A percentile compares a stretch with the other conserved stretches of the same genome.
Evolutionary conservation across 495 filamentous ascomycete species (phyloP).

Genomic region (Wilcoxina mikolae): DNA sequence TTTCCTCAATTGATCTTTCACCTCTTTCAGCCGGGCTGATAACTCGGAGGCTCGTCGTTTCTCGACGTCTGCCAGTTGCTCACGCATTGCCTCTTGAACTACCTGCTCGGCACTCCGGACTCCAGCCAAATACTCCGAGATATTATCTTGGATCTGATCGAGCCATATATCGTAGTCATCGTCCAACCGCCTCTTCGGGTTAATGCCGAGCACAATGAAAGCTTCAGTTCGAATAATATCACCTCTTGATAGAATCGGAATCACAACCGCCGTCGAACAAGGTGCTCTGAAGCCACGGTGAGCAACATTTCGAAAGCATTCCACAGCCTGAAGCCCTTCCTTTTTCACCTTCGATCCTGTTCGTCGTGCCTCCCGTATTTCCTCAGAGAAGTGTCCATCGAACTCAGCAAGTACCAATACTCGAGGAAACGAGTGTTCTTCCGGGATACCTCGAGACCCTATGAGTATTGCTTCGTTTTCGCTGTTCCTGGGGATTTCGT

Average conservation of each 20-base stretch:
- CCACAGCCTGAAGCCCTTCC: neutral
- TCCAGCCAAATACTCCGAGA: conserved; percentile 15
- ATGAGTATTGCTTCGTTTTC: neutral
- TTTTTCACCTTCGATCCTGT: neutral
- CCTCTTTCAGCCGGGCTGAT: neutral
- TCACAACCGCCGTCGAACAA: conserved; percentile 14
- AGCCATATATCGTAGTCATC: conserved; percentile 17
- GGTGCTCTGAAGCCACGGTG: conserved; percentile 18
- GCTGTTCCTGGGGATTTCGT: neutral
- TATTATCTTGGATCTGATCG: conserved; percentile 18
- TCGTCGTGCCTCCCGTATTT: neutral
- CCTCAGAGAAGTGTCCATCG: neutral
- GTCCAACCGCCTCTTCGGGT: conserved; percentile 19
- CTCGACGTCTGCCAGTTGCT: conserved; percentile 4
- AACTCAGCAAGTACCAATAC: neutral
- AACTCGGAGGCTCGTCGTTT: conserved; percentile 4
- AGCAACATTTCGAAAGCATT: neutral
- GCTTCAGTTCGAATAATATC: conserved; percentile 4
- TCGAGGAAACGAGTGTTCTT: neutral
- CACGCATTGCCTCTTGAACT: conserved; percentile 18
- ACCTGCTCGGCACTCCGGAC: conserved; percentile 12
- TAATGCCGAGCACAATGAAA: conserved; percentile 18
- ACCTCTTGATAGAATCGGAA: conserved; percentile 17
- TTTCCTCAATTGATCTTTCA: neutral
- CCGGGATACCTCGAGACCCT: conserved; percentile 1